Evolutionary conservation across 768 basidiomycete genomes (phyloP).

Genomic region (Leccinum aurantiacum): DNA sequence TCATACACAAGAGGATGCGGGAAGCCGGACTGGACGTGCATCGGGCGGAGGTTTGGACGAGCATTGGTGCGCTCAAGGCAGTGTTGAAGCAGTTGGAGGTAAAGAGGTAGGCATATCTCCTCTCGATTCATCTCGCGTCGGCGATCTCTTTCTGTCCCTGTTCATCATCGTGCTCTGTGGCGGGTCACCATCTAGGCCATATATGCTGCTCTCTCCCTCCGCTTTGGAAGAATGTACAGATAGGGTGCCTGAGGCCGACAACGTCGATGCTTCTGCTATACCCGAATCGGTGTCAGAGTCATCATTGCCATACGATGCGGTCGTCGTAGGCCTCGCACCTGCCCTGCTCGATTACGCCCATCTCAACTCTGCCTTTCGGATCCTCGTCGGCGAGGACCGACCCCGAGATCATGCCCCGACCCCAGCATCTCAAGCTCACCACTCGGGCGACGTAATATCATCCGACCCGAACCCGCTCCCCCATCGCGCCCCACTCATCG

Average conservation of each 20-base stretch:
- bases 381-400: constrained; percentile 48
- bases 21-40: constrained; percentile 50
- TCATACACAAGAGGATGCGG: constrained; percentile 43
- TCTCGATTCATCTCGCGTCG: background rate
- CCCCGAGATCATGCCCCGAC: background rate
- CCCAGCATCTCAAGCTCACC: too few relatives aligned
- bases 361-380: constrained; percentile 66
- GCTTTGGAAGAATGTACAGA: constrained; percentile 43
- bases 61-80: constrained; percentile 56
- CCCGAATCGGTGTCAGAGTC: background rate
- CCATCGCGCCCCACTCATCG: constrained; percentile 3
- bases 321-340: constrained; percentile 65
- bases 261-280: background rate
- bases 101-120: constrained; percentile 34
- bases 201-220: constrained; percentile 54
- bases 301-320: constrained; percentile 45
- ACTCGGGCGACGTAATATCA: too few relatives aligned
- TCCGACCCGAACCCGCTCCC: too few relatives aligned
- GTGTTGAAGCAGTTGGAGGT: constrained; percentile 42
- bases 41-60: constrained; percentile 57
- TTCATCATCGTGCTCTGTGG: background rate
- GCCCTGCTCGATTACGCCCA: constrained; percentile 48
- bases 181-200: constrained; percentile 37
- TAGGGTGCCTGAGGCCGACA: background rate
- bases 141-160: background rate